phyloP scores from a whole-genome alignment of 495 filamentous ascomycete species.

The Talaromyces ruber region DNA sequence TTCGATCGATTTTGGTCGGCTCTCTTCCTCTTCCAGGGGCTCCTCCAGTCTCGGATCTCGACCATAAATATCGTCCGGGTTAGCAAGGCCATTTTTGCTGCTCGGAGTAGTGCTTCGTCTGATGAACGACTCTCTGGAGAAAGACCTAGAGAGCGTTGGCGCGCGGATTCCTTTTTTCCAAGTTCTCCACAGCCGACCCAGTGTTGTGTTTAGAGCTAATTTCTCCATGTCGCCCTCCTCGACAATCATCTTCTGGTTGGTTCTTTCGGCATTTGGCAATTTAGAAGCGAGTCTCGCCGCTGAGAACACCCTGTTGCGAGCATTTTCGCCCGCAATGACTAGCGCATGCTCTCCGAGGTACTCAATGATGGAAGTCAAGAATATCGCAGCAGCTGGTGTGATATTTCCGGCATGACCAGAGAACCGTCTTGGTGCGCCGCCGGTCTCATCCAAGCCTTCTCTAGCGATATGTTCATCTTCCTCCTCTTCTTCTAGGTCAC shows the following conservation, averaged over 20 bases:
- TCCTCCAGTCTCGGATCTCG: neutral
- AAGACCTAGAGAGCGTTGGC: conserved; percentile 25
- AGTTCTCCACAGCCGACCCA: conserved; percentile 86
- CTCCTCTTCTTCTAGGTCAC: conserved; percentile 96
- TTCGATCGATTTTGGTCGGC: conserved; percentile 21
- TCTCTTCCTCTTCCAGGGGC: neutral
- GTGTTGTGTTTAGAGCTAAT: conserved; percentile 74
- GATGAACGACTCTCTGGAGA: conserved; percentile 36
- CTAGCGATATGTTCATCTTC: conserved; percentile 77
- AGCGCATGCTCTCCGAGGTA: conserved; percentile 88
- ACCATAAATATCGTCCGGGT: conserved; percentile 23
- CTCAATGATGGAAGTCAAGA: conserved; percentile 89
- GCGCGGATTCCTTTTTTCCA: conserved; percentile 76
- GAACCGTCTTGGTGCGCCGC: conserved; percentile 43
- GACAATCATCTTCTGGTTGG: conserved; percentile 52
- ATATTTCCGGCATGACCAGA: conserved; percentile 57
- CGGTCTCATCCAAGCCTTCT: conserved; percentile 51
- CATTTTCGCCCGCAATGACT: conserved; percentile 78
- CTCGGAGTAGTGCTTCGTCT: conserved; percentile 25
- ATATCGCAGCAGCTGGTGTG: conserved; percentile 89
- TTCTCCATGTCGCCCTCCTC: conserved; percentile 93
- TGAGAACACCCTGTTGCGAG: conserved; percentile 55
- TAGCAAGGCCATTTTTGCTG: conserved; percentile 30
- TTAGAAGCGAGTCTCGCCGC: conserved; percentile 20
- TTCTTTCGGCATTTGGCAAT: conserved; percentile 15